Base-by-base conservation (phyloP, 2,329 filamentous ascomycete species). In the Aspergillus phoenicis region DNA sequence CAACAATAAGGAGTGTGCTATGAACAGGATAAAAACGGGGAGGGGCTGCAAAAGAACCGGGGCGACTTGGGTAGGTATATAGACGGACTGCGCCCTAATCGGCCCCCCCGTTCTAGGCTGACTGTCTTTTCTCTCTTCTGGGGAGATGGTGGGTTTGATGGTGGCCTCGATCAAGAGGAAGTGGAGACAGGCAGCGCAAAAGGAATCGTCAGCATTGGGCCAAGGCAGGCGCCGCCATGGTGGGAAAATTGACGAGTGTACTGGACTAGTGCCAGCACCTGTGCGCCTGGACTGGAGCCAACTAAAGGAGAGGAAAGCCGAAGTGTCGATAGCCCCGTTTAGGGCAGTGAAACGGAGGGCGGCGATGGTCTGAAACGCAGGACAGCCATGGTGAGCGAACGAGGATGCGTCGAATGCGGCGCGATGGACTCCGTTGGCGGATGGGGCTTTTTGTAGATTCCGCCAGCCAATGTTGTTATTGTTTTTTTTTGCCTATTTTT, bases 131-230 rank as follows among this genome's bases (percentile, higher is more conserved):
- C 24, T 28, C 38, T 24, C 24, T 28, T 28, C 36, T 8, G 47
- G 22, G 45, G 45, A 43, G 39, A 20, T 17, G 7, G 17, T 45
- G 41, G 41, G 41, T 20, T 22, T 28, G 24, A 8, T 20, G 38
- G 7, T 30, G 39, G 26, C 28, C 38, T 28, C 41, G 24, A 28
- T 17, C 41, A 22, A 36, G n/a, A 43, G n/a, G 28, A 28, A 43
- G 53, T 39, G 26, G 39, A 47, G 22, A 45, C 38, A 26, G 22
- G 39, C 26, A 26, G 39, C 39, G 39, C 52, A 53, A 53, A 38
- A 53, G n/a, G 52, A 56, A 56, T 56, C 53, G 53, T 56, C 53
- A 56, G 53, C 53, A 56, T 56, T 36, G 53, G 53, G 30, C 15
- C 26, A 20, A 22, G 39, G 15, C 36, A 39, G 52, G 7, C 53